Evolutionary conservation across 2,329 filamentous ascomycete genomes (phyloP).

Genomic region (Epichloe elymi): DNA sequence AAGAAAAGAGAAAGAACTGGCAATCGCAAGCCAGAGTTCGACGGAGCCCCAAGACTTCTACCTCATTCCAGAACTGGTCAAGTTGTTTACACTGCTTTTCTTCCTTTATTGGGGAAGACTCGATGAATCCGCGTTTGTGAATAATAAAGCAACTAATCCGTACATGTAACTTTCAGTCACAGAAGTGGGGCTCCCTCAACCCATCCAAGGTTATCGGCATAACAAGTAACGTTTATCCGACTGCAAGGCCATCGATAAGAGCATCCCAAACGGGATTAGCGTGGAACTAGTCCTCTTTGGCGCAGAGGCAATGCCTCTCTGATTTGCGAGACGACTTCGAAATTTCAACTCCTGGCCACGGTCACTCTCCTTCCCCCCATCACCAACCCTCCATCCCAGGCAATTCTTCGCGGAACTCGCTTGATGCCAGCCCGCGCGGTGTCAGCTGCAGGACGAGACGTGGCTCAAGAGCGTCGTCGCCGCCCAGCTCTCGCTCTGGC

Average conservation of each 20-base stretch:
- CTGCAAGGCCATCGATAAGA: slow-evolving; percentile 21
- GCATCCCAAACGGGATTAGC: slow-evolving; percentile 18
- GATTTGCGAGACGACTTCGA: slow-evolving; percentile 30
- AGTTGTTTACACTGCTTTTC: neutral
- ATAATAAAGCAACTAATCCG: too few relatives aligned
- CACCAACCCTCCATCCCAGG: slow-evolving; percentile 21
- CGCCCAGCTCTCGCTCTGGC: slow-evolving; percentile 16
- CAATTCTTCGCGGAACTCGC: slow-evolving; percentile 16
- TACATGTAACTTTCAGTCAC: neutral
- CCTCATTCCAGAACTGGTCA: neutral
- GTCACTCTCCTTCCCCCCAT: slow-evolving; percentile 17
- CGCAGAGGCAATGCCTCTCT: slow-evolving; percentile 21
- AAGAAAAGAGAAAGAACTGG: neutral
- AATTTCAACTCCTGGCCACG: slow-evolving; percentile 29
- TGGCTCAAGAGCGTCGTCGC: slow-evolving; percentile 19
- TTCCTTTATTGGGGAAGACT: neutral
- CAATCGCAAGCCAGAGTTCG: neutral
- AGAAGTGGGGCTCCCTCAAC: slow-evolving; percentile 2
- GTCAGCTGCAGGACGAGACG: slow-evolving; percentile 20
- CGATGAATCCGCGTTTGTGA: neutral
- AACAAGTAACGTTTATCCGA: slow-evolving; percentile 21
- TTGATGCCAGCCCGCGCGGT: slow-evolving; percentile 23
- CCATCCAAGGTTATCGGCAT: neutral
- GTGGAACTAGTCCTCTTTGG: slow-evolving; percentile 22
- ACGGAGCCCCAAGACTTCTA: neutral